phyloP scores from a whole-genome alignment of 148 eudicot species.

The Persicaria tinctoria region DNA sequence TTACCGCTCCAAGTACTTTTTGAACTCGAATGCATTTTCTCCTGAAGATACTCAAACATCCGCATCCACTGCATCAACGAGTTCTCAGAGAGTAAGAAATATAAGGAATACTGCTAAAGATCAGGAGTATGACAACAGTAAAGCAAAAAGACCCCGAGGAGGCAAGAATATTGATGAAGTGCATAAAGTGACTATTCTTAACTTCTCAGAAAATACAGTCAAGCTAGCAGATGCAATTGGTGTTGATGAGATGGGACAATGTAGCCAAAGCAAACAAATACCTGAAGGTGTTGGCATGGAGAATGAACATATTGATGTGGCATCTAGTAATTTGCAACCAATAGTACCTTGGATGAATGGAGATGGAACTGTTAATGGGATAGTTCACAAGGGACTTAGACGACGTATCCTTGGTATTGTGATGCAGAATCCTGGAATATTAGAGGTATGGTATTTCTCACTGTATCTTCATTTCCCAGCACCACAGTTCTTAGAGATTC shows the following conservation, averaged over 20 bases:
- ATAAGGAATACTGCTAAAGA: constrained; percentile 18
- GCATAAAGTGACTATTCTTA: constrained; percentile 70
- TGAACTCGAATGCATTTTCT: constrained; percentile 44
- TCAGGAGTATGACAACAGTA: constrained; percentile 22
- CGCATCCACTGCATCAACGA: constrained; percentile 10
- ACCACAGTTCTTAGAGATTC: neutral
- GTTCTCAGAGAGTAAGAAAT: constrained; percentile 20
- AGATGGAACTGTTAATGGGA: constrained; percentile 68
- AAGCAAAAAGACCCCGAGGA: constrained; percentile 14
- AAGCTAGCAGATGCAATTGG: constrained; percentile 28
- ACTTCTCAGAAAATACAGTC: constrained; percentile 46
- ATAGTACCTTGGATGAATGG: constrained; percentile 96
- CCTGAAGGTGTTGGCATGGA: constrained; percentile 19
- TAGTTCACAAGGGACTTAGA: constrained; percentile 70
- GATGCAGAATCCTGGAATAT: constrained; percentile 84
- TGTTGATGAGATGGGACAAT: constrained; percentile 20
- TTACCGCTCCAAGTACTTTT: constrained; percentile 78
- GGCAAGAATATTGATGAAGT: constrained; percentile 26
- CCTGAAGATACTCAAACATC: constrained; percentile 27
- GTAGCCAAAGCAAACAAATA: constrained; percentile 21
- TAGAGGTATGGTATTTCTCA: constrained; percentile 45
- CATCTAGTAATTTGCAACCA: constrained; percentile 36
- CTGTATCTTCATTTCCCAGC: neutral
- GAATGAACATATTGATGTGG: constrained; percentile 21
- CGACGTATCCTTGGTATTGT: constrained; percentile 80